phyloP scores from a whole-genome alignment of 441 rosid genomes.

The Mallotus repandus region DNA sequence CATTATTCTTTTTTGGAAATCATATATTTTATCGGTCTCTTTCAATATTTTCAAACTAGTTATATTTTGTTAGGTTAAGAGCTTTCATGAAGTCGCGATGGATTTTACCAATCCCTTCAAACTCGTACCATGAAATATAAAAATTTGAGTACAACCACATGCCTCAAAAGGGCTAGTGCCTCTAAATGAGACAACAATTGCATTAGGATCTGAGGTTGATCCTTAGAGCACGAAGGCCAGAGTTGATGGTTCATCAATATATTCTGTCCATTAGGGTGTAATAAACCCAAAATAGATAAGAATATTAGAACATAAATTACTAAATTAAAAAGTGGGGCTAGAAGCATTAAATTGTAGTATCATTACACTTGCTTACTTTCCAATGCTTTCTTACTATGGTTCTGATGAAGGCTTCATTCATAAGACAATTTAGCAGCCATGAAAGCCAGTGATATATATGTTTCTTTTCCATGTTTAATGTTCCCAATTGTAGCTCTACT shows the following conservation, averaged over 20 bases:
- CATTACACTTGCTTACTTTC: constrained; percentile 35
- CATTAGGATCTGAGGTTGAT: constrained; percentile 26
- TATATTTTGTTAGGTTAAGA: constrained; percentile 35
- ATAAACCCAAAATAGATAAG: too few relatives aligned
- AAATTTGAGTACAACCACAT: too few relatives aligned
- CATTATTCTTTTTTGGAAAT: too few relatives aligned
- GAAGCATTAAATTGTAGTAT: too few relatives aligned
- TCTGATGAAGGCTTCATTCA: constrained; percentile 40
- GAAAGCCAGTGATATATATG: constrained; percentile 28
- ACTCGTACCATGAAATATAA: constrained; percentile 56
- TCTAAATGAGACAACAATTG: constrained; percentile 51
- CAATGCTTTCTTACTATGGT: constrained; percentile 40
- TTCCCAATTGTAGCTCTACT: constrained; percentile 7
- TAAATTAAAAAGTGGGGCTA: neutral
- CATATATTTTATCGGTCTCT: too few relatives aligned
- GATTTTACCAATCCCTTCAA: constrained; percentile 36
- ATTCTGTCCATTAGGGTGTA: neutral
- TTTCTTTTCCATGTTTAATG: neutral
- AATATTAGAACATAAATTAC: neutral
- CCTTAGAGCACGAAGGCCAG: constrained; percentile 41
- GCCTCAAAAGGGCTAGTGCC: constrained; percentile 59
- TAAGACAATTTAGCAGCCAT: constrained; percentile 60
- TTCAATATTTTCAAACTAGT: neutral
- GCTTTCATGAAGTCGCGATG: constrained; percentile 64
- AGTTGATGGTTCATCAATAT: constrained; percentile 26